phyloP scores from a whole-genome alignment of 129 eudicot genomes.

The Solidago caesia region DNA sequence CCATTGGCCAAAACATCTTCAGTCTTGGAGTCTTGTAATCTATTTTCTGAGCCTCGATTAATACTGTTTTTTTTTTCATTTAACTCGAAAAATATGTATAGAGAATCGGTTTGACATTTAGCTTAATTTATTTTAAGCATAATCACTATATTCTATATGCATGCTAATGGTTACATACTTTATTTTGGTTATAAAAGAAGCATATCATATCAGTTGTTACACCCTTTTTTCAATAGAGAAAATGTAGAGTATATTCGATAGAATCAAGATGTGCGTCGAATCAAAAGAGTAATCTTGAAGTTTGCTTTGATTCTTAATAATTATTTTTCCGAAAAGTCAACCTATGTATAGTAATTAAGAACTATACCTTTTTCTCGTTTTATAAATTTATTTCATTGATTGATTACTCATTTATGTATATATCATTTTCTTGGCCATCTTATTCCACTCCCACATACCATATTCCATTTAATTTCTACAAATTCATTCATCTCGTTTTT shows the following conservation, averaged over 20 bases:
- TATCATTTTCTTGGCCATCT: slow-evolving; percentile 27
- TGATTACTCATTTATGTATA: neutral
- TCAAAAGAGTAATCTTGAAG: slow-evolving; percentile 29
- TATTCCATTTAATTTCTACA: slow-evolving; percentile 45
- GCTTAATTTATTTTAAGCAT: too few relatives aligned
- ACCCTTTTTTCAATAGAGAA: neutral
- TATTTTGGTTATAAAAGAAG: neutral
- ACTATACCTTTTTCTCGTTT: neutral
- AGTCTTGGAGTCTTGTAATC: too few relatives aligned
- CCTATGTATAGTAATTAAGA: slow-evolving; percentile 28
- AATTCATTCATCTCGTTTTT: slow-evolving; percentile 48
- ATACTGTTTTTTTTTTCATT: too few relatives aligned
- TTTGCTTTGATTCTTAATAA: slow-evolving; percentile 25
- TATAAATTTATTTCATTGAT: neutral
- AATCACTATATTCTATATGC: too few relatives aligned
- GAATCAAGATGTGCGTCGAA: slow-evolving; percentile 15
- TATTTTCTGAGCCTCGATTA: too few relatives aligned
- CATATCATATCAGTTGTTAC: slow-evolving; percentile 21
- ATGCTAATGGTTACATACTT: too few relatives aligned
- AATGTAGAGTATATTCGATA: slow-evolving; percentile 16
- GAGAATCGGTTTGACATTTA: too few relatives aligned
- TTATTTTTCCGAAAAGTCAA: slow-evolving; percentile 27
- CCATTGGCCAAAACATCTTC: too few relatives aligned
- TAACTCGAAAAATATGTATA: too few relatives aligned
- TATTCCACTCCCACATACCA: slow-evolving; percentile 29